Evolutionary conservation across 148 eudicot genomes (phyloP), one percentile per base, ranked within the genome.

Genomic region (Camellia lanceoleosa): DNA sequence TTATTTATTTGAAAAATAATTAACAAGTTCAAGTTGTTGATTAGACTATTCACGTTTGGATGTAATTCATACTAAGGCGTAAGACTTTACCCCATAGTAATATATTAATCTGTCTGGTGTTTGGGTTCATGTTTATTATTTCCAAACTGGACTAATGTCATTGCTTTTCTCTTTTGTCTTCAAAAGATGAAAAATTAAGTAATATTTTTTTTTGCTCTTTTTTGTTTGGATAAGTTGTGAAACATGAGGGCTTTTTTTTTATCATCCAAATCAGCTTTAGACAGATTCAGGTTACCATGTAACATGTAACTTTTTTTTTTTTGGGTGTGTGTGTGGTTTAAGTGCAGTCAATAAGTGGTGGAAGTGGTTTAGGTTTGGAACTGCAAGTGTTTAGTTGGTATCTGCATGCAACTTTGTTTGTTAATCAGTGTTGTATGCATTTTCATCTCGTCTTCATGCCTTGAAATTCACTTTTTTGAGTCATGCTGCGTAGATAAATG

Each of bases 401-500:
- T 18, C 23, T 69, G 30, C 73, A 46, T 4, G 30, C 60, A 41
- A 52, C 75, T 52, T 51, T 12, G 60, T 71, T 23, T 30, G 38
- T 13, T 55, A 16, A 8, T 0, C 51, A 12, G 46, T 65, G 71
- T 66, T 47, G 10, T 43, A 56, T 63, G 75, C 15, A 68, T 56
- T 18, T 61, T 73, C 52, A 16, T 70, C 44, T 55, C 10, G 30
- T 76, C 61, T 54, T 54, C 76, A 55, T 54, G 63, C 62, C 15
- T 30, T 73, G 63, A 52, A 18, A 59, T 11, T 74, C 15, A 74
- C 67, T 9, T 60, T 19, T 19, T 19, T 19, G 65, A 9, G 67
- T 59, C 59, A 71, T 79, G 10, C 16, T 77, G 41, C 75, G 41
- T 82, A 96, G 99, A 88, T 97, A 80, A 88, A 97, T 86, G 98